Evolutionary conservation across 495 filamentous ascomycete species (phyloP).

Genomic region (Penicillium bialowiezense): DNA sequence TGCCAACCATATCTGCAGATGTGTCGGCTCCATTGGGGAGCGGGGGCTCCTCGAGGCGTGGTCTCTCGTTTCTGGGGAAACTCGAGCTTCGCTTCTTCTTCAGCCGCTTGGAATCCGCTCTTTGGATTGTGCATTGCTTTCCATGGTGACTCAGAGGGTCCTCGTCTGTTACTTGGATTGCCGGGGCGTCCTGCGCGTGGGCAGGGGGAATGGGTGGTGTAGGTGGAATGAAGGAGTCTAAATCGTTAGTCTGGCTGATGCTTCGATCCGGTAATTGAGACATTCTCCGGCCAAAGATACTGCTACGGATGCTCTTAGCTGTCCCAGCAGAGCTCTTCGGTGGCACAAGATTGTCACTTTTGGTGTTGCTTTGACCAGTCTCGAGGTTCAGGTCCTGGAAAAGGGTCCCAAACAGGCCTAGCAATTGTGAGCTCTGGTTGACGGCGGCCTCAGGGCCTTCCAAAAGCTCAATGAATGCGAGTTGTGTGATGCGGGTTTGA

Average conservation of each 20-base stretch:
- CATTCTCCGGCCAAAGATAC: slow-evolving; percentile 63
- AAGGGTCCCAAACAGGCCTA: slow-evolving; percentile 74
- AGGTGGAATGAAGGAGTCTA: slow-evolving; percentile 12
- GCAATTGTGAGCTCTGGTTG: slow-evolving; percentile 75
- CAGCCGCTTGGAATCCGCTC: slow-evolving; percentile 46
- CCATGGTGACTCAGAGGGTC: slow-evolving; percentile 22
- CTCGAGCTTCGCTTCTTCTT: slow-evolving; percentile 46
- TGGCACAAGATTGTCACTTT: slow-evolving; percentile 42
- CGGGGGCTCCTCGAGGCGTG: slow-evolving; percentile 14
- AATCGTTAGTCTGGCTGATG: slow-evolving; percentile 14
- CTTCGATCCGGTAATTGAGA: slow-evolving; percentile 31
- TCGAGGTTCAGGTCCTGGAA: slow-evolving; percentile 59
- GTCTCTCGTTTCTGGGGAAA: slow-evolving; percentile 22
- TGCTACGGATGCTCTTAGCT: slow-evolving; percentile 66
- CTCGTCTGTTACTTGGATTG: slow-evolving; percentile 50
- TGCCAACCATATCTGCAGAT: slow-evolving; percentile 36
- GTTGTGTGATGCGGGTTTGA: slow-evolving; percentile 90
- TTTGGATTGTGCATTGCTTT: slow-evolving; percentile 19
- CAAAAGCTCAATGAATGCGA: slow-evolving; percentile 75
- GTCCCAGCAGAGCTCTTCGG: slow-evolving; percentile 71
- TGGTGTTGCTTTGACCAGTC: slow-evolving; percentile 17
- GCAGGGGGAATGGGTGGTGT: slow-evolving; percentile 19
- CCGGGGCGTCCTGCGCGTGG: slow-evolving; percentile 33
- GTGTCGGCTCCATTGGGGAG: slow-evolving; percentile 13
- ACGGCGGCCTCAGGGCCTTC: slow-evolving; percentile 82